These are phyloP conservation scores for Fusarium coicis DNA, from an alignment of 2,329 filamentous ascomycete species.

Conservation along the genomic window DNA sequence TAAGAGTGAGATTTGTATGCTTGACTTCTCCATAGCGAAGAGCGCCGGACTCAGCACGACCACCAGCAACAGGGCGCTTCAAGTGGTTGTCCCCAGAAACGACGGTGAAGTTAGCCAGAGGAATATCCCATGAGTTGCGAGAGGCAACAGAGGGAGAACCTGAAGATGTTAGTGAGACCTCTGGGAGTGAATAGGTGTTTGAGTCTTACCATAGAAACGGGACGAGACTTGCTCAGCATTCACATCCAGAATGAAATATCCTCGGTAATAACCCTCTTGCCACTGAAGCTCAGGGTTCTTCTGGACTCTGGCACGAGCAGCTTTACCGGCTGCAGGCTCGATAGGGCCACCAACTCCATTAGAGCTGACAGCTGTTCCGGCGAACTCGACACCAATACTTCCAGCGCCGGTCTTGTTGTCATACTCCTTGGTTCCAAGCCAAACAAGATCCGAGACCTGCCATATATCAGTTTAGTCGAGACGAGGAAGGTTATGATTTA, in stretches of 20 bases:
- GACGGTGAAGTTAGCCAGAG: slow-evolving; percentile 77
- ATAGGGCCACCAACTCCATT: slow-evolving; percentile 52
- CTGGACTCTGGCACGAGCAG: slow-evolving; percentile 36
- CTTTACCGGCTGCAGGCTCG: slow-evolving; percentile 52
- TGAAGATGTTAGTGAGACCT: neutral
- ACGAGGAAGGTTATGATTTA: fast-evolving
- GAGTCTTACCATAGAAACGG: slow-evolving; percentile 65
- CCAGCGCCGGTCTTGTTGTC: slow-evolving; percentile 63
- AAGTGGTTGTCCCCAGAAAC: slow-evolving; percentile 69
- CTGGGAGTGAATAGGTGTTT: fast-evolving
- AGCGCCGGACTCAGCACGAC: slow-evolving; percentile 63
- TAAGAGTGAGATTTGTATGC: slow-evolving; percentile 45
- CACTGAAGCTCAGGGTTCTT: slow-evolving; percentile 75
- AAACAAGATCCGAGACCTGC: slow-evolving; percentile 68
- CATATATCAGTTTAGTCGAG: slow-evolving; percentile 25
- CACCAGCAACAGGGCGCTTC: slow-evolving; percentile 54
- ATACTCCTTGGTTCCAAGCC: slow-evolving; percentile 65
- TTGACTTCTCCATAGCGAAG: slow-evolving; percentile 59
- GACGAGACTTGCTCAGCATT: slow-evolving; percentile 68
- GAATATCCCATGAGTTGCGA: slow-evolving; percentile 72
- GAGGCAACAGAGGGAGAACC: slow-evolving; percentile 63
- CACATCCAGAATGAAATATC: slow-evolving; percentile 75
- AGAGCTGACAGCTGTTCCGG: slow-evolving; percentile 69
- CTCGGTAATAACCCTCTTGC: slow-evolving; percentile 79
- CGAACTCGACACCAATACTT: slow-evolving; percentile 71